These are phyloP conservation scores for Colletotrichum coccodes DNA, from an alignment of 2,329 filamentous ascomycete genomes.

Conservation along the genomic window DNA sequence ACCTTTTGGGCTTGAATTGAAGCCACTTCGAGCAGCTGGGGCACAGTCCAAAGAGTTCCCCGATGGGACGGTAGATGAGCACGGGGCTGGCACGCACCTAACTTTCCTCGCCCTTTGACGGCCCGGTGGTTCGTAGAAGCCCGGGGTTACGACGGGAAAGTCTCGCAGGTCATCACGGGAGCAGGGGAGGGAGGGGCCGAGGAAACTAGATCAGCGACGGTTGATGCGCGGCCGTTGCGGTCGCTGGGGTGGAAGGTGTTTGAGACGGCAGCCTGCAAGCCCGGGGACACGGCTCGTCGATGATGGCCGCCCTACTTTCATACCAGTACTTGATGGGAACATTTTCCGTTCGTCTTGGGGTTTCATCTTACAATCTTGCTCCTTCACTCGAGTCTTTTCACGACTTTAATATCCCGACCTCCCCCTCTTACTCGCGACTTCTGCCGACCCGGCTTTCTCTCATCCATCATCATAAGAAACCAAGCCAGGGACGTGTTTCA, in stretches of 20 bases:
- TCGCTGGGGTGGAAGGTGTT: constrained; percentile 14
- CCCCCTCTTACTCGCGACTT: not conserved
- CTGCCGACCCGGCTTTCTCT: not conserved
- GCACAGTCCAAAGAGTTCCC: not conserved
- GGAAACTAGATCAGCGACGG: not conserved
- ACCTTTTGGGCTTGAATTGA: not conserved
- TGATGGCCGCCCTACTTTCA: not conserved
- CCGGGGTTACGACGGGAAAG: not conserved
- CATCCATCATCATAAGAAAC: too few species aligned
- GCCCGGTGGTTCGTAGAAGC: not conserved
- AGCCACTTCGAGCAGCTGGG: not conserved
- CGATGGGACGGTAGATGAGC: not conserved
- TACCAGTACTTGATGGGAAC: not conserved
- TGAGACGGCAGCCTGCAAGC: constrained; percentile 17
- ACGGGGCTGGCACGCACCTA: not conserved
- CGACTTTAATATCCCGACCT: not conserved
- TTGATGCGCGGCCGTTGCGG: constrained; percentile 1
- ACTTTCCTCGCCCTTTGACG: not conserved
- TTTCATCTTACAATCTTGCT: not conserved
- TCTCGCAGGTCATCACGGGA: not conserved
- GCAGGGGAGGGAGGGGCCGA: constrained; percentile 25
- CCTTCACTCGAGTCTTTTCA: not conserved
- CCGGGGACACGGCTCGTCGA: not conserved
- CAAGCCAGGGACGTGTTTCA: not conserved
- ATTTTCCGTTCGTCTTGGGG: not conserved